Evolutionary conservation across 352 stramenopile species (phyloP).

Genomic region (Pythium rishiriense): DNA sequence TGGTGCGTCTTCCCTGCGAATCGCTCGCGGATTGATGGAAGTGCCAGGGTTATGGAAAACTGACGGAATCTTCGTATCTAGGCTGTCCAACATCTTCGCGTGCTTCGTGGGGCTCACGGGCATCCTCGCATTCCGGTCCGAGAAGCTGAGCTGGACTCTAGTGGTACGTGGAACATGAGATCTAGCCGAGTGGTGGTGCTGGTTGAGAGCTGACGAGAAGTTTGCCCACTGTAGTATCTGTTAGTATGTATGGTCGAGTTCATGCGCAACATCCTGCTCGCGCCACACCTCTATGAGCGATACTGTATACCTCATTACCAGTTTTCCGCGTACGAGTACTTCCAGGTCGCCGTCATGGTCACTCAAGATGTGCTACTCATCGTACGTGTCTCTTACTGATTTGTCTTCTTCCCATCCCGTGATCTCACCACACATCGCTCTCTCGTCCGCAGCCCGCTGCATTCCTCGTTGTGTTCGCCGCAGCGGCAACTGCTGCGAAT

Average conservation of each 20-base stretch:
- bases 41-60: not conserved
- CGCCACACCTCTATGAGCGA: slow-evolving; percentile 60
- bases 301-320: slow-evolving; percentile 54
- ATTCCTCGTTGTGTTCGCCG: slow-evolving; percentile 70
- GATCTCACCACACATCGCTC: slow-evolving; percentile 7
- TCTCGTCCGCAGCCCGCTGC: slow-evolving; percentile 46
- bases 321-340: slow-evolving; percentile 71
- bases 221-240: slow-evolving; percentile 43
- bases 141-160: slow-evolving; percentile 79
- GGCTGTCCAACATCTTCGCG: slow-evolving; percentile 75
- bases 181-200: not conserved
- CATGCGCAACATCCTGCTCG: slow-evolving; percentile 65
- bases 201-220: not conserved
- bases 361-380: slow-evolving; percentile 68
- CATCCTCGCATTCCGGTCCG: slow-evolving; percentile 65
- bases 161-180: slow-evolving; percentile 43
- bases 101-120: slow-evolving; percentile 65
- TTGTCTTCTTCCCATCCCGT: not conserved
- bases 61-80: not conserved
- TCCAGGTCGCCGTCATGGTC: slow-evolving; percentile 68
- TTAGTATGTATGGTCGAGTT: slow-evolving; percentile 73
- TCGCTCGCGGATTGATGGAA: not conserved
- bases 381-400: slow-evolving; percentile 39
- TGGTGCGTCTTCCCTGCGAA: slow-evolving; percentile 36
- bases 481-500: slow-evolving; percentile 56